These are phyloP conservation scores for Atkinsonella texensis DNA, from an alignment of 2,329 filamentous ascomycete species.

Conservation along the genomic window DNA sequence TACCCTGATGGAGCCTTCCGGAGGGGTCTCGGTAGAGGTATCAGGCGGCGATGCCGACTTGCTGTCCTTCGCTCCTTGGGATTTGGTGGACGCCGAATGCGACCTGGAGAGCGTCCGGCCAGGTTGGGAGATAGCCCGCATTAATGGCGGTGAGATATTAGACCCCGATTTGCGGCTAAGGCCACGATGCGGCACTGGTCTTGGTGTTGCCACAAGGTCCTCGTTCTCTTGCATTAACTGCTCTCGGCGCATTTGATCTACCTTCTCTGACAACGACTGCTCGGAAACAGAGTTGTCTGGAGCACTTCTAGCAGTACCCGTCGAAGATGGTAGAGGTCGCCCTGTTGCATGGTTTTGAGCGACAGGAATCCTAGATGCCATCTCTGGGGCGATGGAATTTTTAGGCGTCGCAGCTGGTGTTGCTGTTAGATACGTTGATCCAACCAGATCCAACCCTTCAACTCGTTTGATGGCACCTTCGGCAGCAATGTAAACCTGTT, in stretches of 20 bases:
- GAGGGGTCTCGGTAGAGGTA: conserved; percentile 11
- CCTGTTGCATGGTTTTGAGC: conserved; percentile 4
- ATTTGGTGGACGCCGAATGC: conserved; percentile 32
- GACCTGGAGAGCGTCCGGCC: conserved; percentile 32
- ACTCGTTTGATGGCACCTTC: conserved; percentile 32
- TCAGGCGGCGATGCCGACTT: conserved; percentile 16
- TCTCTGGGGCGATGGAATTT: background rate
- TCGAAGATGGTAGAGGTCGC: conserved; percentile 13
- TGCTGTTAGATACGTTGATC: conserved; percentile 16
- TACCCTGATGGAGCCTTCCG: conserved; percentile 31
- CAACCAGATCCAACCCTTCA: conserved; percentile 38
- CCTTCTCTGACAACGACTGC: conserved; percentile 30
- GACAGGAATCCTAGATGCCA: background rate
- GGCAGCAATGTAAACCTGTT: conserved; percentile 17
- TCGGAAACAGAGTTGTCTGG: conserved; percentile 9
- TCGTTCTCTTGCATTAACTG: conserved; percentile 22
- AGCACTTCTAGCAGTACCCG: conserved; percentile 8
- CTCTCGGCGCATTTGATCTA: conserved; percentile 40
- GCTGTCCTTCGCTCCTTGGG: conserved; percentile 23
- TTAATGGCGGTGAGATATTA: conserved; percentile 38
- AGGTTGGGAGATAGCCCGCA: conserved; percentile 42
- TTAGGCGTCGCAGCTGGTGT: conserved; percentile 11
- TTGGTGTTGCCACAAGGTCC: conserved; percentile 13
- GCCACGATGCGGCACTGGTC: conserved; percentile 21
- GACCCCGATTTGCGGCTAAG: conserved; percentile 33